Conservation (phyloP, 352 stramenopile genomes). For the Thalassiosira mediterranea region DNA sequence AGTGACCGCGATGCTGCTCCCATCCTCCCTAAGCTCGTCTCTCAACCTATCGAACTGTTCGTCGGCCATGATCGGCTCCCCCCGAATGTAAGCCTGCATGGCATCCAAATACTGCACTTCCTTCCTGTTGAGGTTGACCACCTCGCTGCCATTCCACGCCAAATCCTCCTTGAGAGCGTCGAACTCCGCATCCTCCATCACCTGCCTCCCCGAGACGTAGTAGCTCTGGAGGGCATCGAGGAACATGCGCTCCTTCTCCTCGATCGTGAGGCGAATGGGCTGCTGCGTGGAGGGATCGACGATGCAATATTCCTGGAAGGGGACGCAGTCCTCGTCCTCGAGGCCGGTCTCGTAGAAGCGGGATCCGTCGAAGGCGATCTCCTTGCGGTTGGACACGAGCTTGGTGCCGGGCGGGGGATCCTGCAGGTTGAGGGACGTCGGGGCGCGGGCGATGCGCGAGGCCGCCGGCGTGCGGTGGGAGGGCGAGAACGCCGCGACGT, state of each 20-base stretch:
- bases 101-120: conserved; percentile 83
- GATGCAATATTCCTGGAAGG: conserved; percentile 69
- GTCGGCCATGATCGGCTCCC: conserved; percentile 71
- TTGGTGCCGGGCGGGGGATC: conserved; percentile 27
- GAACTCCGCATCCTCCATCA: conserved; percentile 84
- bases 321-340: conserved; percentile 64
- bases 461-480: neutral
- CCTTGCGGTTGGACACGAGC: conserved; percentile 48
- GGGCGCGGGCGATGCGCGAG: no score
- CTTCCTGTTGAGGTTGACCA: conserved; percentile 83
- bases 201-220: conserved; percentile 81
- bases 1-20: conserved; percentile 75
- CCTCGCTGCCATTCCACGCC: conserved; percentile 80
- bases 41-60: conserved; percentile 83
- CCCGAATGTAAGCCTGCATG: conserved; percentile 79
- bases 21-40: conserved; percentile 66
- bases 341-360: conserved; percentile 71
- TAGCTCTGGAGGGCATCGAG: conserved; percentile 86
- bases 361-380: conserved; percentile 68
- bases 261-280: conserved; percentile 62
- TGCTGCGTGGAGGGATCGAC: conserved; percentile 61
- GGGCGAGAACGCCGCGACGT: neutral
- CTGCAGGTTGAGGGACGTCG: conserved; percentile 13
- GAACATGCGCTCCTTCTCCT: conserved; percentile 86
- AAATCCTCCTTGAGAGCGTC: conserved; percentile 87